Percentiles rank a stretch among this genome's conserved stretches.
Conservation (phyloP, 306 rosid genomes). For the Quercus cerris region DNA sequence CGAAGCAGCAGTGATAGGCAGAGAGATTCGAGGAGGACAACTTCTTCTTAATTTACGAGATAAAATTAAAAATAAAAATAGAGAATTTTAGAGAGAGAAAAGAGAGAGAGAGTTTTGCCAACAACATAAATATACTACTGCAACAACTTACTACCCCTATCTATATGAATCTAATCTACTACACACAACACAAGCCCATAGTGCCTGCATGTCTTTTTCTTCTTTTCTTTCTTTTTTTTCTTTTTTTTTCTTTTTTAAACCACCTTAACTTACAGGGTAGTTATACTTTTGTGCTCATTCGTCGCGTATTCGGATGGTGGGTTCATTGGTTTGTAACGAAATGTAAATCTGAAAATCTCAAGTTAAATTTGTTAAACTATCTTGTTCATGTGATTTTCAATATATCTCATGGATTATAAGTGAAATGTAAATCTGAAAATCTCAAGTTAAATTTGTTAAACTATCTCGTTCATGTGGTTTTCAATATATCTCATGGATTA, state of each 20-base stretch:
- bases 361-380: no score
- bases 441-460: no score
- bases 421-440: fast-evolving
- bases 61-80: background rate
- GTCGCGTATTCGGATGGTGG: fast-evolving
- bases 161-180: background rate
- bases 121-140: background rate
- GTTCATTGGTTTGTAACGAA: fast-evolving
- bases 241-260: no score
- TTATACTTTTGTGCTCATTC: no score
- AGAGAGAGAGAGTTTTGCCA: slow-evolving; percentile 14
- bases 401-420: no score
- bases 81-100: slow-evolving; percentile 26
- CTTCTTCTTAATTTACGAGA: slow-evolving; percentile 1
- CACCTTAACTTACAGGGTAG: no score
- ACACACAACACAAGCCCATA: slow-evolving; percentile 2
- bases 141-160: background rate
- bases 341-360: fast-evolving
- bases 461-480: no score
- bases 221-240: background rate
- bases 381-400: no score
- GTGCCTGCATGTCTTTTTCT: slow-evolving; percentile 44
- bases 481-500: no score
- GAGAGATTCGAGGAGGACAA: slow-evolving; percentile 47
- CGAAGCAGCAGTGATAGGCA: slow-evolving; percentile 11